Base-by-base conservation (phyloP, 495 filamentous ascomycete genomes). In the Hyaloscypha finlandica region DNA sequence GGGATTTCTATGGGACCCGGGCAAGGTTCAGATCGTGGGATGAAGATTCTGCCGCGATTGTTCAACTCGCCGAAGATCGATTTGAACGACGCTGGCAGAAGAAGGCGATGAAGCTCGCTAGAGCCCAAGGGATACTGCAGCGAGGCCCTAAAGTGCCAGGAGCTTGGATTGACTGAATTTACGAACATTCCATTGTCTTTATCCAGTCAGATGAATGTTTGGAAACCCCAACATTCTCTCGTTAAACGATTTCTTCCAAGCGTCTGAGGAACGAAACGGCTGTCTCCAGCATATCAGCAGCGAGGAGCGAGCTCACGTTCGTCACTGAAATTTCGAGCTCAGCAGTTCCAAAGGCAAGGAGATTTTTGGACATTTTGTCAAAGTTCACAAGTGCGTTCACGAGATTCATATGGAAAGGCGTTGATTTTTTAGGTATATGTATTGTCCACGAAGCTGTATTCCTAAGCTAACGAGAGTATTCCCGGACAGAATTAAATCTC, bases 111-210 rank as follows among this genome's bases (percentile, higher is more conserved):
- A 67, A 67, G 54, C 39, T 54, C 54, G 58, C 42, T 6, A 54
- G 35, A 62, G 51, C 39, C 1, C 58, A 67, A 56, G 51, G 65
- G 14, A 1, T 59, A 9, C 32, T 22, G 0, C 25, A 39, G 6
- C 20, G 32, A 32, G 42, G 54, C 12, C 39, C 45, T 8, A 33
- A 53, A 32, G 16, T 66, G 19, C 55, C 64, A n/a, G 64, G 64
- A 20, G 22, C 55, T 53, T 66, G 64, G 64, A 37, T 66, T 22
- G 35, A 66, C 19, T 66, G 57, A 66, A n/a, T 25, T 25, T 1
- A 25, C 6, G 30, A 29, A 8, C 35, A 37, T 12, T 37, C 6
- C 6, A 1, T 37, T 3, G 35, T 19, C 42, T 48, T 16, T 16
- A 0, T 19, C 11, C 42, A 11, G 42, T 48, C 16, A 37, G 16